These are phyloP conservation scores for Leptosphaerulina australis DNA, from an alignment of 2,329 filamentous ascomycete genomes.

Conservation along the genomic window DNA sequence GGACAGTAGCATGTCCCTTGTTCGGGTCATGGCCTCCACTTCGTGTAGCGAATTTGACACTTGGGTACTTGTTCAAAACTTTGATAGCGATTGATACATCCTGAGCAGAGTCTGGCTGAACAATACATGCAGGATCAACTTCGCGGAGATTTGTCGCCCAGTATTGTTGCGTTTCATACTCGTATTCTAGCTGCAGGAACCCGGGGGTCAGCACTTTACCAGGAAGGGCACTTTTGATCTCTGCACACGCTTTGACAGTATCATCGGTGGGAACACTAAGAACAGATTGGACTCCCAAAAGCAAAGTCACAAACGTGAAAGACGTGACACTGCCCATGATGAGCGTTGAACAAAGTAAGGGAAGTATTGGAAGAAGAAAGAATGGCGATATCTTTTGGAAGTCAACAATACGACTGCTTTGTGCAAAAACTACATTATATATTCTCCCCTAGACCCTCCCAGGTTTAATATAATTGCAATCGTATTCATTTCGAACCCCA, in stretches of 20 bases:
- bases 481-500: too few species aligned
- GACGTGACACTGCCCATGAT: too few species aligned
- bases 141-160: conserved; percentile 24
- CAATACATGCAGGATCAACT: conserved; percentile 32
- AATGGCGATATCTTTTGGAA: too few species aligned
- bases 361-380: too few species aligned
- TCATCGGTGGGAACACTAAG: conserved; percentile 15
- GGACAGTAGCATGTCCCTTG: conserved; percentile 40
- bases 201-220: conserved; percentile 24
- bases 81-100: conserved; percentile 31
- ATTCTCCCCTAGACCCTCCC: too few species aligned
- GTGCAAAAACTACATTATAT: too few species aligned
- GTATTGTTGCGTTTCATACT: conserved; percentile 26
- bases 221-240: conserved; percentile 22
- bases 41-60: conserved; percentile 29
- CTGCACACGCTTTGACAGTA: conserved; percentile 25
- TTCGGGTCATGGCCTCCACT: conserved; percentile 49
- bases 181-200: conserved; percentile 23
- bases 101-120: conserved; percentile 30
- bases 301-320: conserved; percentile 1
- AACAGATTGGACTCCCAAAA: conserved; percentile 10
- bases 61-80: conserved; percentile 26
- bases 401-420: too few species aligned
- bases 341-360: too few species aligned
- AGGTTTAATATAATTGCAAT: too few species aligned